Percentiles rank a stretch among this genome's conserved stretches.
Evolutionary conservation across 495 filamentous ascomycete genomes (phyloP).

Genomic region (Xylaria sp.): DNA sequence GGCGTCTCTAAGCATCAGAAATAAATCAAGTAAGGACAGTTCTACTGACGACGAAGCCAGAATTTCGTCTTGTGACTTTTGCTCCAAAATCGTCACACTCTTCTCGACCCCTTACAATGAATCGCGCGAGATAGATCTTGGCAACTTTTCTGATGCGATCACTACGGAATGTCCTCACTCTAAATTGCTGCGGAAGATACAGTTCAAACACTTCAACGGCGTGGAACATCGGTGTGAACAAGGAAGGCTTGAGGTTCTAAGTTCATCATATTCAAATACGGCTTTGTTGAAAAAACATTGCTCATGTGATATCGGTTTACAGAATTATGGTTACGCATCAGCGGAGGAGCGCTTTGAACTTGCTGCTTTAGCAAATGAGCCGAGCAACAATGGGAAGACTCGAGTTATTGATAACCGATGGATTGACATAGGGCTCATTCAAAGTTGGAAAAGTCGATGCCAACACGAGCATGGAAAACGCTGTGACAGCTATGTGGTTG

Average conservation of each 20-base stretch:
- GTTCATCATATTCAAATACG: neutral
- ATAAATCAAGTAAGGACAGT: neutral
- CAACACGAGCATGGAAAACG: neutral
- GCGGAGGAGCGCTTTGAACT: neutral
- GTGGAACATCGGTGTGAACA: neutral
- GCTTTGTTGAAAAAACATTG: neutral
- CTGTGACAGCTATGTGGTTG: slow-evolving; percentile 1
- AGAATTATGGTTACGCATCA: neutral
- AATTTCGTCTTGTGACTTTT: neutral
- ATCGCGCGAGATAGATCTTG: neutral
- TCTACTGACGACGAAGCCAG: neutral
- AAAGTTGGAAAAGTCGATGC: neutral
- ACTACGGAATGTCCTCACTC: neutral
- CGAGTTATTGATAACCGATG: slow-evolving; percentile 8
- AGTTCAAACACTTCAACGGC: neutral
- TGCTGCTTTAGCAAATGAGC: neutral
- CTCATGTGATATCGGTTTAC: neutral
- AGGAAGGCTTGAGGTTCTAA: neutral
- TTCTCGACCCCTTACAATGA: neutral
- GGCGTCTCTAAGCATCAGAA: neutral
- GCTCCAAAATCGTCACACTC: neutral
- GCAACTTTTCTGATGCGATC: neutral
- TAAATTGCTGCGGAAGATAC: neutral
- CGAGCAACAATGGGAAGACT: neutral
- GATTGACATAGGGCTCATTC: slow-evolving; percentile 3